A percentile compares a stretch with the other conserved stretches of the same genome.
These are phyloP conservation scores for Capsella rubella DNA, from an alignment of 441 rosid genomes.

Conservation along the genomic window DNA sequence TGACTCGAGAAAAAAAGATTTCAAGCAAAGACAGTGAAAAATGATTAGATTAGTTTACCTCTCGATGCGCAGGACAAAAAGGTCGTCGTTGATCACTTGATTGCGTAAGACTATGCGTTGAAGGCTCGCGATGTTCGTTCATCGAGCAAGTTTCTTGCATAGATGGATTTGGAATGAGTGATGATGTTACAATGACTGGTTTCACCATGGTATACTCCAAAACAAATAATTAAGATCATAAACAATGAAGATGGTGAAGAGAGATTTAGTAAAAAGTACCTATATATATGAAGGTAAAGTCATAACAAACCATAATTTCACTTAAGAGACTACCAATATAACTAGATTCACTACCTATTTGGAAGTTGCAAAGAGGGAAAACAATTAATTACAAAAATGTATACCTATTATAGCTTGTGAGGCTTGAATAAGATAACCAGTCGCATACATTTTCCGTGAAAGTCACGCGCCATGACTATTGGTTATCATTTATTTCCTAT, in stretches of 20 bases:
- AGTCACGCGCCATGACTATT: neutral
- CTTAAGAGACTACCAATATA: neutral
- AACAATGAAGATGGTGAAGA: neutral
- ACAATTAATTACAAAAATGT: neutral
- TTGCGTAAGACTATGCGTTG: no score
- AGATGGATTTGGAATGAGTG: no score
- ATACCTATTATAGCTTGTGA: neutral
- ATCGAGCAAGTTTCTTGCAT: no score
- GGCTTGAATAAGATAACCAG: neutral
- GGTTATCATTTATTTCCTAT: neutral
- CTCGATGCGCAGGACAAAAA: no score
- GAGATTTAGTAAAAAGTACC: neutral
- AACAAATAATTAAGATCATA: no score
- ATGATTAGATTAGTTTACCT: no score
- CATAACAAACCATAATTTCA: neutral
- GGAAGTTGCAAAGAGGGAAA: neutral
- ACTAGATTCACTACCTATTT: neutral
- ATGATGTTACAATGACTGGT: no score
- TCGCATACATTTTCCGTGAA: neutral
- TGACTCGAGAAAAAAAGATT: neutral
- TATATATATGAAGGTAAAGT: neutral
- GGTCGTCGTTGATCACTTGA: no score
- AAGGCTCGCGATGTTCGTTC: no score
- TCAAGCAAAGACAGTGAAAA: neutral
- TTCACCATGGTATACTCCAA: no score